Conservation (phyloP, 495 filamentous ascomycete genomes). For the Penicilliopsis zonata region DNA sequence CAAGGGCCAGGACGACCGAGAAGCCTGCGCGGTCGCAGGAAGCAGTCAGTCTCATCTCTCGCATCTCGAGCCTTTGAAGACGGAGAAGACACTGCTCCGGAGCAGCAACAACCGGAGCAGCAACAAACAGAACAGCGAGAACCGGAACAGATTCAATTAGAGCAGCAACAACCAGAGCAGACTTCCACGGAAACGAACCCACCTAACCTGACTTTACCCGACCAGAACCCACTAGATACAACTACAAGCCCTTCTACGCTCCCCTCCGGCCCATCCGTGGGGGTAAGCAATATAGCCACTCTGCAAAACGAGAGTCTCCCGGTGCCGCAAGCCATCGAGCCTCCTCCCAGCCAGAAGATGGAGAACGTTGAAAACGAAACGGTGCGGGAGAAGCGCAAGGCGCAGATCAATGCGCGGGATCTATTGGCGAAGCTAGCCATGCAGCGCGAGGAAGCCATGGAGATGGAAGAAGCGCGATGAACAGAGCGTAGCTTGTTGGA, state of each 20-base stretch:
- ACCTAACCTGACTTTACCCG: too few species aligned
- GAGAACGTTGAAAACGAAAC: conserved; percentile 3
- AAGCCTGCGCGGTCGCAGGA: conserved; percentile 9
- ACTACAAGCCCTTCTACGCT: too few species aligned
- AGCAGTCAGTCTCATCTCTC: neutral
- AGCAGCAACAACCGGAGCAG: conserved; percentile 1
- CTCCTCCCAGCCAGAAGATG: conserved; percentile 1
- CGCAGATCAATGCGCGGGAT: conserved; percentile 26
- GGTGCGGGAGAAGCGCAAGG: conserved; percentile 21
- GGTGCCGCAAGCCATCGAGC: neutral
- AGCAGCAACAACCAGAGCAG: too few species aligned
- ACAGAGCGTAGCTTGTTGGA: too few species aligned
- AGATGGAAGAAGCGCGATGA: conserved; percentile 17
- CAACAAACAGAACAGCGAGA: too few species aligned
- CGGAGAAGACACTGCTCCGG: neutral
- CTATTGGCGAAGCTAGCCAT: conserved; percentile 25
- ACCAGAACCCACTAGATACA: too few species aligned
- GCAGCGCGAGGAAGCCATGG: conserved; percentile 34
- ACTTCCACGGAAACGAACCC: too few species aligned
- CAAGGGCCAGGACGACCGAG: conserved; percentile 5
- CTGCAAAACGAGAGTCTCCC: too few species aligned
- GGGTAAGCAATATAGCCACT: too few species aligned
- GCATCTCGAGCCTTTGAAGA: neutral
- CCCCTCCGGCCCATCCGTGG: too few species aligned
- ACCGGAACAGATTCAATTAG: too few species aligned